These are phyloP conservation scores for Botrytis pseudocinerea DNA, from an alignment of 2,329 filamentous ascomycete species.

Conservation along the genomic window DNA sequence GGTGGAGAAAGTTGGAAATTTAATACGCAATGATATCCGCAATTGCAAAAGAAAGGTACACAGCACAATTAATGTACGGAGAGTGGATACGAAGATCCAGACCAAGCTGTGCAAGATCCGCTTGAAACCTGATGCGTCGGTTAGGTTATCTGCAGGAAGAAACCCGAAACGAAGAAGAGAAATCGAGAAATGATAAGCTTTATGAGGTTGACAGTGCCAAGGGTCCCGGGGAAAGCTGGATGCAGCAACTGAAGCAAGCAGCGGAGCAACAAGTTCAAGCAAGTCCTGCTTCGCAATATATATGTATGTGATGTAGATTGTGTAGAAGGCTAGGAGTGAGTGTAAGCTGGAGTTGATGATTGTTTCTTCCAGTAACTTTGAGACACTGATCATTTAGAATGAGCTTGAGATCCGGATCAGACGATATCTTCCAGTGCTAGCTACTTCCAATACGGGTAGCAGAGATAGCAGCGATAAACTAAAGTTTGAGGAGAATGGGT, in stretches of 20 bases:
- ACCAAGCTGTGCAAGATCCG: neutral
- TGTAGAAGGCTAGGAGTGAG: neutral
- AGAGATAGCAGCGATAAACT: neutral
- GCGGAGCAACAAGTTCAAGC: neutral
- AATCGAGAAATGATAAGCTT: neutral
- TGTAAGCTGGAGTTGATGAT: neutral
- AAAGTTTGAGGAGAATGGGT: neutral
- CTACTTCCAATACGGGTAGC: neutral
- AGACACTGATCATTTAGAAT: neutral
- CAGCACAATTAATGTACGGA: neutral
- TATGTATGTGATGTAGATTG: neutral
- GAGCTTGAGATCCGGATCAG: neutral
- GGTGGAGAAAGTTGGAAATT: constrained; percentile 15
- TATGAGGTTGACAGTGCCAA: constrained; percentile 5
- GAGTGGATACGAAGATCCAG: constrained; percentile 3
- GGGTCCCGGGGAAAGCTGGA: neutral
- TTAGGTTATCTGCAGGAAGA: neutral
- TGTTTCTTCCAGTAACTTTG: neutral
- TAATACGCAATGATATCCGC: constrained; percentile 9
- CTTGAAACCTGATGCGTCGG: neutral
- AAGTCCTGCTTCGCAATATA: neutral
- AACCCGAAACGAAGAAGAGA: neutral
- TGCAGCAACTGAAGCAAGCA: constrained; percentile 7
- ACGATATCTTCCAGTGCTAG: neutral
- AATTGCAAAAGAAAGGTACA: neutral